phyloP scores from a whole-genome alignment of 2,329 filamentous ascomycete genomes.

The Blumeriella jaapii region DNA sequence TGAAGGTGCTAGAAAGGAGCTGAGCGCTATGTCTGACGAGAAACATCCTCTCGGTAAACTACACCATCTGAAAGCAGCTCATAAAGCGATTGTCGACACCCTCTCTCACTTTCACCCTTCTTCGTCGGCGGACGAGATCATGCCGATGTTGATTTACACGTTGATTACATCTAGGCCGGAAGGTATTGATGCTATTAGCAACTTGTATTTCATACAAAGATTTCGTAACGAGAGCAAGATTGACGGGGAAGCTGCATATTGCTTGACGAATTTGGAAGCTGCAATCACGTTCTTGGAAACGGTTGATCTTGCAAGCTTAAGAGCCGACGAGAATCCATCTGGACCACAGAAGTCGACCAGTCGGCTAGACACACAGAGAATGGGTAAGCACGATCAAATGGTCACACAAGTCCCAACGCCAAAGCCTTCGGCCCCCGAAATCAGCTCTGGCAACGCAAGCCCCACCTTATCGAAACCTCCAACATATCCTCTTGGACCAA shows the following conservation, averaged over 20 bases:
- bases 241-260: constrained; percentile 91
- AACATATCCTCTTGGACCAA: constrained; percentile 23
- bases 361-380: constrained; percentile 36
- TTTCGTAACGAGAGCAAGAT: constrained; percentile 81
- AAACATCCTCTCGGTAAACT: constrained; percentile 86
- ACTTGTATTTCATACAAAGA: constrained; percentile 85
- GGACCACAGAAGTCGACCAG: constrained; percentile 49
- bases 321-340: constrained; percentile 64
- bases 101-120: constrained; percentile 56
- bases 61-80: constrained; percentile 74
- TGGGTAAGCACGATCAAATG: constrained; percentile 18
- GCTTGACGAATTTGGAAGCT: constrained; percentile 89
- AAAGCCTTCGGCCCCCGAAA: constrained; percentile 13
- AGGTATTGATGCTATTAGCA: constrained; percentile 80
- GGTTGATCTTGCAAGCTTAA: constrained; percentile 81
- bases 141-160: constrained; percentile 93
- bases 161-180: constrained; percentile 84
- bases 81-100: constrained; percentile 91
- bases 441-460: constrained; percentile 18
- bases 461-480: constrained; percentile 27
- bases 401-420: constrained; percentile 26
- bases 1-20: constrained; percentile 55
- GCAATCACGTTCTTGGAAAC: constrained; percentile 91
- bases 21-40: constrained; percentile 75
- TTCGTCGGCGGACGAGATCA: constrained; percentile 92